Evolutionary conservation across 306 rosid genomes (phyloP).

Genomic region (Hylodesmum podocarpum): DNA sequence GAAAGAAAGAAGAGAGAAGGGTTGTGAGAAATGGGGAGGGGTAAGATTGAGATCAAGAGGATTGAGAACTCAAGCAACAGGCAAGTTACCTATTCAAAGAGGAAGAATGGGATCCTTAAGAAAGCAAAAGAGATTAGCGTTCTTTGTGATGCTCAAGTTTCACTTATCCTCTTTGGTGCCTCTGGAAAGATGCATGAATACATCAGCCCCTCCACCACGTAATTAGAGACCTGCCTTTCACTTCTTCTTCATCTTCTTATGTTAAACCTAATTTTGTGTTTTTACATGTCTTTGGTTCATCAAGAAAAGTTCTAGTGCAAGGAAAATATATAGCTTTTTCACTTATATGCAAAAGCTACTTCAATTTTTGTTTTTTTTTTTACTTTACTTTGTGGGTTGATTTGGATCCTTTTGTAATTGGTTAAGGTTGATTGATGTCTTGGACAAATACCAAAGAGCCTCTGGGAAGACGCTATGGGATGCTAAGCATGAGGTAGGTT

Average conservation of each 20-base stretch:
- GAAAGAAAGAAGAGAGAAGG: background rate
- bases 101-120: constrained; percentile 78
- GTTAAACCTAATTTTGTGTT: background rate
- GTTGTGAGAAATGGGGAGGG: constrained; percentile 67
- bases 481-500: constrained; percentile 84
- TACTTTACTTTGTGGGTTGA: background rate
- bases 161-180: constrained; percentile 60
- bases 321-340: background rate
- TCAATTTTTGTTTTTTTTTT: background rate
- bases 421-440: constrained; percentile 61
- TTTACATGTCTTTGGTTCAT: background rate
- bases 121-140: constrained; percentile 82
- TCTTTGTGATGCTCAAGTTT: constrained; percentile 85
- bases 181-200: constrained; percentile 73
- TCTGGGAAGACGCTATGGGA: constrained; percentile 79
- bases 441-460: constrained; percentile 70
- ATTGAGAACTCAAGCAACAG: constrained; percentile 89
- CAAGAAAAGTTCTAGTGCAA: background rate
- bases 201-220: constrained; percentile 73
- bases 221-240: constrained; percentile 1
- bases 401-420: background rate
- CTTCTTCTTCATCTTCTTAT: background rate
- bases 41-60: constrained; percentile 95
- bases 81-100: constrained; percentile 85
- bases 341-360: background rate